These are phyloP conservation scores for Pleurotus sapidus DNA, from an alignment of 768 basidiomycete genomes.

Conservation along the genomic window DNA sequence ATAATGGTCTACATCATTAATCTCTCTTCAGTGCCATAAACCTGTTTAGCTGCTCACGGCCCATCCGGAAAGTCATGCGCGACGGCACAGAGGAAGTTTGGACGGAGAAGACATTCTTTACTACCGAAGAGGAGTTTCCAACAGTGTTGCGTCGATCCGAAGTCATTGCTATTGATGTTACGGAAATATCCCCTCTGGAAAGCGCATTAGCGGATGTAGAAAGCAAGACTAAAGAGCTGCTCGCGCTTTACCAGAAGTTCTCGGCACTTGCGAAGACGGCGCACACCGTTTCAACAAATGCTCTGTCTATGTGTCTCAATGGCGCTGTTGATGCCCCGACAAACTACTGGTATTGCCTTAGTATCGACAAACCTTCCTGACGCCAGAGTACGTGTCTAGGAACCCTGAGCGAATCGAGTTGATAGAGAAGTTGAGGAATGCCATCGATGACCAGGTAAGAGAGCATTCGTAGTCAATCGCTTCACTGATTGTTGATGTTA, in stretches of 20 bases:
- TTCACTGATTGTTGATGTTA: background rate
- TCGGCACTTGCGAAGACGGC: constrained; percentile 75
- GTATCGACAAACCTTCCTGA: constrained; percentile 80
- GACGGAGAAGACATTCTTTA: constrained; percentile 87
- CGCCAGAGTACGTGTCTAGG: constrained; percentile 59
- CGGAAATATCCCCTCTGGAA: constrained; percentile 84
- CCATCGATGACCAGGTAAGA: constrained; percentile 81
- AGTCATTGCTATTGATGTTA: constrained; percentile 63
- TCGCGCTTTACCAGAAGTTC: constrained; percentile 65
- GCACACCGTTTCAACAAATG: constrained; percentile 73
- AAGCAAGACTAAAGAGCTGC: constrained; percentile 75
- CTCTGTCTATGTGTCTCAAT: constrained; percentile 84
- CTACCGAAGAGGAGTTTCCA: constrained; percentile 87
- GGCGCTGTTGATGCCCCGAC: constrained; percentile 79
- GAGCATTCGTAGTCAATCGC: background rate
- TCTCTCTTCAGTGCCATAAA: constrained; percentile 63
- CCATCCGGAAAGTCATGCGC: constrained; percentile 57
- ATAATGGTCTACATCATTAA: background rate
- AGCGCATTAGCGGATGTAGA: constrained; percentile 81
- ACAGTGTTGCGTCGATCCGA: constrained; percentile 90
- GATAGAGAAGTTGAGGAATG: constrained; percentile 67
- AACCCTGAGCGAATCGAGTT: constrained; percentile 70
- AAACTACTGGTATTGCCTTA: constrained; percentile 71
- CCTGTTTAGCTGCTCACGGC: constrained; percentile 74
- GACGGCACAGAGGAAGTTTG: constrained; percentile 75